Percentiles rank a stretch among this genome's conserved stretches.
Evolutionary conservation across 2,329 filamentous ascomycete species (phyloP).

Genomic region (Phyllosticta citrichinensis): DNA sequence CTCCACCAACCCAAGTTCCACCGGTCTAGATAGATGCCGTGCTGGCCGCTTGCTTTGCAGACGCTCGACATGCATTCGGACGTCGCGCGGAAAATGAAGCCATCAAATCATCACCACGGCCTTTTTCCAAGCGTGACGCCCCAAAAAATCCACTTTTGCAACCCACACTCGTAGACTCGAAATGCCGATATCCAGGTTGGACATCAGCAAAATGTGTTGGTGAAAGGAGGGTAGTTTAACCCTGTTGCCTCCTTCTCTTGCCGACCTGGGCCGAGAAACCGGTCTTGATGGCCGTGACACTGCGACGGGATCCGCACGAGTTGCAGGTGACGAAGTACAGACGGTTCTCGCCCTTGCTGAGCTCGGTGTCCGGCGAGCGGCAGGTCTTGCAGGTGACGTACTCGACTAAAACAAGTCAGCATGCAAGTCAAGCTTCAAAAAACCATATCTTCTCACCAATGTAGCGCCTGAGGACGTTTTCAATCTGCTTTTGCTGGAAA

Average conservation of each 20-base stretch:
- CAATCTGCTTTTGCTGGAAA: slow-evolving; percentile 99
- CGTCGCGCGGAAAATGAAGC: not conserved
- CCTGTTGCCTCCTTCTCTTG: slow-evolving; percentile 92
- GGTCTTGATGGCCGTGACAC: slow-evolving; percentile 96
- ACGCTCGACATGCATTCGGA: not conserved
- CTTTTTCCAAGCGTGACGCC: not conserved
- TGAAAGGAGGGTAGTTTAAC: slow-evolving; percentile 39
- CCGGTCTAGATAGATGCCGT: not conserved
- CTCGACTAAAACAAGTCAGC: slow-evolving; percentile 51
- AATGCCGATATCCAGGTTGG: not conserved
- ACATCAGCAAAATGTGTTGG: not conserved
- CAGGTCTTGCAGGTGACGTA: slow-evolving; percentile 99
- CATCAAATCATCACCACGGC: not conserved
- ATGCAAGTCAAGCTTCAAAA: not conserved
- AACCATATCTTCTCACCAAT: slow-evolving; percentile 66
- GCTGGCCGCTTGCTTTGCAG: not conserved
- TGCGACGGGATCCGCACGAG: slow-evolving; percentile 55
- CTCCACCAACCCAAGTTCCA: not conserved
- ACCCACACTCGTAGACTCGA: not conserved
- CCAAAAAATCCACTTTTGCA: not conserved
- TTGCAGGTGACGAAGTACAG: slow-evolving; percentile 99
- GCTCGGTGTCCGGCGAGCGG: slow-evolving; percentile 84
- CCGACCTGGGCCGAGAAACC: slow-evolving; percentile 99
- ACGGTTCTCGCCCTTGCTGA: slow-evolving; percentile 98
- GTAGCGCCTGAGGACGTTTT: slow-evolving; percentile 92